phyloP scores from a whole-genome alignment of 345 rosid genomes.

The Brassica carinata region DNA sequence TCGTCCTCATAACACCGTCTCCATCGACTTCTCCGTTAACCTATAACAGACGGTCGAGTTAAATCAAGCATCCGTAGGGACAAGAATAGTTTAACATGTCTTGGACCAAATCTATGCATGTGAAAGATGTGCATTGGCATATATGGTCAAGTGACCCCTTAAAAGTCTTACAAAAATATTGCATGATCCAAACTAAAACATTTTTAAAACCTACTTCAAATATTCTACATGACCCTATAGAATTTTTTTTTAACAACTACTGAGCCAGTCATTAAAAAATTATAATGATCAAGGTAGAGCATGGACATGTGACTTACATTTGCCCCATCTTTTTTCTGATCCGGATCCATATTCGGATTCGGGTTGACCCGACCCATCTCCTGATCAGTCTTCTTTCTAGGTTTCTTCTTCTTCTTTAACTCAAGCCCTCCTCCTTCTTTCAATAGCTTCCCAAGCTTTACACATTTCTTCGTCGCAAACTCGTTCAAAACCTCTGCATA shows the following conservation, averaged over 20 bases:
- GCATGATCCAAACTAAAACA: too few relatives aligned
- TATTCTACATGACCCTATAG: background rate
- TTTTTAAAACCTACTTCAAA: too few relatives aligned
- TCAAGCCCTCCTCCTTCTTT: slow-evolving; percentile 54
- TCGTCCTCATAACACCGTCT: slow-evolving; percentile 36
- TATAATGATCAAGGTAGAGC: background rate
- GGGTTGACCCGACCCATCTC: slow-evolving; percentile 29
- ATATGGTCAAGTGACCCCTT: too few relatives aligned
- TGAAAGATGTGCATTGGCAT: too few relatives aligned
- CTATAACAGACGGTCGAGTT: background rate
- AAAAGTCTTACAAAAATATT: too few relatives aligned
- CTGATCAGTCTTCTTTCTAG: slow-evolving; percentile 12
- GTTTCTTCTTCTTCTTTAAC: slow-evolving; percentile 38
- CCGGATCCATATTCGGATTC: slow-evolving; percentile 28
- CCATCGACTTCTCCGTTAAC: slow-evolving; percentile 41
- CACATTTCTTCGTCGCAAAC: slow-evolving; percentile 71
- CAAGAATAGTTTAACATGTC: too few relatives aligned
- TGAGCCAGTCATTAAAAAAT: background rate
- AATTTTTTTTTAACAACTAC: background rate
- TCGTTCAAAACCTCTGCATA: slow-evolving; percentile 70
- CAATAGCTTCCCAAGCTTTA: slow-evolving; percentile 71
- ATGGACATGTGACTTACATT: slow-evolving; percentile 8
- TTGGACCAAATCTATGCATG: too few relatives aligned
- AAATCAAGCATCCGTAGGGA: too few relatives aligned
- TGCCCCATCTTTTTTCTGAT: background rate